Evolutionary conservation across 495 filamentous ascomycete species (phyloP).

Genomic region (Monascus purpureus): DNA sequence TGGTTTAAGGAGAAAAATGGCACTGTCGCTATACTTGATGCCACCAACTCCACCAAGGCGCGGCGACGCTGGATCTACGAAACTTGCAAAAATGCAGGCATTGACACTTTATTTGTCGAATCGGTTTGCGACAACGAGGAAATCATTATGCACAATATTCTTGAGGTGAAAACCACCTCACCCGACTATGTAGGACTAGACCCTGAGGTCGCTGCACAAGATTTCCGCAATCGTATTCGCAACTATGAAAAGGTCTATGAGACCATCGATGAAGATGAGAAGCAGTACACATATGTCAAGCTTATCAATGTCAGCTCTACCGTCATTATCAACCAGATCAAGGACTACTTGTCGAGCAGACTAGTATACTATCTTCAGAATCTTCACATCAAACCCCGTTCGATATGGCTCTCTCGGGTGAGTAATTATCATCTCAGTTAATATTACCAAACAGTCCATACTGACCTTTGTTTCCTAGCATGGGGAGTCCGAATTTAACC

Average conservation of each 20-base stretch:
- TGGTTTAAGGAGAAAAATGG: conserved; percentile 69
- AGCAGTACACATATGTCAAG: conserved; percentile 80
- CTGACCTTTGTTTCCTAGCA: conserved; percentile 39
- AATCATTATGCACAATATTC: conserved; percentile 91
- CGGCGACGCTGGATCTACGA: conserved; percentile 88
- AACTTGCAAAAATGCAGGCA: conserved; percentile 50
- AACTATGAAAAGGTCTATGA: conserved; percentile 96
- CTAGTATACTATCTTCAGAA: conserved; percentile 98
- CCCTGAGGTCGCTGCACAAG: conserved; percentile 72
- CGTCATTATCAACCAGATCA: conserved; percentile 93
- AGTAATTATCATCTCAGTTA: conserved; percentile 13
- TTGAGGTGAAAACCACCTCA: conserved; percentile 92
- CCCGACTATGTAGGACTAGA: conserved; percentile 93
- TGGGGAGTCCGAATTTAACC: conserved; percentile 85
- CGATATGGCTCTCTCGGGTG: conserved; percentile 93
- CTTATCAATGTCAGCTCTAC: conserved; percentile 91
- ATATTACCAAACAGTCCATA: background rate
- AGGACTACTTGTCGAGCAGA: conserved; percentile 89
- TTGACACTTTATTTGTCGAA: conserved; percentile 91
- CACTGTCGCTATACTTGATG: conserved; percentile 82
- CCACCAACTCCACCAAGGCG: conserved; percentile 83
- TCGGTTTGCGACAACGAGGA: conserved; percentile 91
- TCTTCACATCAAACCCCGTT: conserved; percentile 90
- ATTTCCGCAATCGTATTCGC: conserved; percentile 86
- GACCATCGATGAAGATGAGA: conserved; percentile 77